phyloP scores from a whole-genome alignment of 192 early-diverging fungal genomes.

The Diversispora epigaea region DNA sequence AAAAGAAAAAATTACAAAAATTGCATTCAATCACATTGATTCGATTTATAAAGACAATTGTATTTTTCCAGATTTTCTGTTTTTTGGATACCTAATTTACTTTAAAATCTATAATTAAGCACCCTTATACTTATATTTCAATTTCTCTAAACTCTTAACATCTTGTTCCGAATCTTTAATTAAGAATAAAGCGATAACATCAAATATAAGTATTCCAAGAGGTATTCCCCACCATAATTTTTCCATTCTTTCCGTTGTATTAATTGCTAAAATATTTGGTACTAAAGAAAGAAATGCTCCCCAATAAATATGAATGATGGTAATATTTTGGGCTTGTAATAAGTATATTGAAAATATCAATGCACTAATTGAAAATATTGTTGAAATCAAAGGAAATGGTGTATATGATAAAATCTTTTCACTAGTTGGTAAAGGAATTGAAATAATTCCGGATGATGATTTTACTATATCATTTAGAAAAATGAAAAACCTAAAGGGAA shows the following conservation, averaged over 20 bases:
- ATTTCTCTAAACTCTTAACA: constrained; percentile 18
- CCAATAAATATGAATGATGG: neutral
- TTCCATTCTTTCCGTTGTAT: neutral
- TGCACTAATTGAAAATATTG: constrained; percentile 14
- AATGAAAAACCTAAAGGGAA: neutral
- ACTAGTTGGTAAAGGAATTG: constrained; percentile 12
- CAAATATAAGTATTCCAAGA: constrained; percentile 1
- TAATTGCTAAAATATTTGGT: constrained; percentile 2
- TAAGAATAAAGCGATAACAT: constrained; percentile 13
- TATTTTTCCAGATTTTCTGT: too few relatives aligned
- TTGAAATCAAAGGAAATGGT: constrained; percentile 19
- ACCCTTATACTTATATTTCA: constrained; percentile 32
- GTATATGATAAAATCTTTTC: neutral
- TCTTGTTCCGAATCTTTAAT: constrained; percentile 24
- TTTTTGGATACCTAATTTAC: too few relatives aligned
- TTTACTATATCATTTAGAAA: constrained; percentile 1
- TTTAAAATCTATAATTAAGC: neutral
- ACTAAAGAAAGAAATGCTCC: constrained; percentile 9
- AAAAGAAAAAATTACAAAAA: too few relatives aligned
- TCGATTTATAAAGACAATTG: too few relatives aligned
- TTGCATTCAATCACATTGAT: too few relatives aligned
- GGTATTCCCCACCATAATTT: constrained; percentile 32
- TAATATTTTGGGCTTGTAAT: constrained; percentile 21
- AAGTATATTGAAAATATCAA: constrained; percentile 13
- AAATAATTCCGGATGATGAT: neutral